These are phyloP conservation scores for Acacia confusa DNA, from an alignment of 306 rosid genomes.

Conservation along the genomic window DNA sequence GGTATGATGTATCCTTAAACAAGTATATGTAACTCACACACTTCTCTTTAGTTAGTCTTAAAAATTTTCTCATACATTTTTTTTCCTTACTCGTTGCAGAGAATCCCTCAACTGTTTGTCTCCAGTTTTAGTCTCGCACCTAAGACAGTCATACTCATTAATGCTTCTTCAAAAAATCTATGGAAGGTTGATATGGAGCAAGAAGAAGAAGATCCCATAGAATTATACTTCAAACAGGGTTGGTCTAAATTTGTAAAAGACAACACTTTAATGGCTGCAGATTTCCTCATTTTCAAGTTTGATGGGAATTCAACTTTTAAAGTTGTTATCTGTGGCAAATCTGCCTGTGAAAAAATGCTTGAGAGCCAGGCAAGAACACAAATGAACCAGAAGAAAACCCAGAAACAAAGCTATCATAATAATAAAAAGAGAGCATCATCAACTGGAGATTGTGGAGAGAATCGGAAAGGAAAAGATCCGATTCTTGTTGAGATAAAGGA, in stretches of 20 bases:
- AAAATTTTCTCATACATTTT: neutral
- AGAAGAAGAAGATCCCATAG: neutral
- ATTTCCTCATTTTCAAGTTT: neutral
- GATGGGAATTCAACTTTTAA: neutral
- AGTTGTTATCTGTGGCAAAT: neutral
- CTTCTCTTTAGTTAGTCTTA: no score
- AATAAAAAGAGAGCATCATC: neutral
- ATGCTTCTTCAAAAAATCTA: neutral
- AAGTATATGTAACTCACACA: neutral
- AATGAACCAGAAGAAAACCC: neutral
- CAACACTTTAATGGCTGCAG: neutral
- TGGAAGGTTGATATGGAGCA: constrained; percentile 1
- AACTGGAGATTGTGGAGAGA: neutral
- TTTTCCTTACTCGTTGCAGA: neutral
- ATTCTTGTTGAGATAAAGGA: neutral
- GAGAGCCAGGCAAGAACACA: neutral
- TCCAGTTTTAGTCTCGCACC: neutral
- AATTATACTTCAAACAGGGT: neutral
- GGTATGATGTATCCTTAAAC: neutral
- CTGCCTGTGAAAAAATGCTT: neutral
- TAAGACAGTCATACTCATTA: neutral
- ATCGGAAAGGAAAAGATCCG: neutral
- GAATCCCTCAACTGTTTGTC: neutral
- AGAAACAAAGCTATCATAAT: neutral
- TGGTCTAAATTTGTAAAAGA: neutral